phyloP scores from a whole-genome alignment of 345 rosid species.

The Tarenaya hassleriana region DNA sequence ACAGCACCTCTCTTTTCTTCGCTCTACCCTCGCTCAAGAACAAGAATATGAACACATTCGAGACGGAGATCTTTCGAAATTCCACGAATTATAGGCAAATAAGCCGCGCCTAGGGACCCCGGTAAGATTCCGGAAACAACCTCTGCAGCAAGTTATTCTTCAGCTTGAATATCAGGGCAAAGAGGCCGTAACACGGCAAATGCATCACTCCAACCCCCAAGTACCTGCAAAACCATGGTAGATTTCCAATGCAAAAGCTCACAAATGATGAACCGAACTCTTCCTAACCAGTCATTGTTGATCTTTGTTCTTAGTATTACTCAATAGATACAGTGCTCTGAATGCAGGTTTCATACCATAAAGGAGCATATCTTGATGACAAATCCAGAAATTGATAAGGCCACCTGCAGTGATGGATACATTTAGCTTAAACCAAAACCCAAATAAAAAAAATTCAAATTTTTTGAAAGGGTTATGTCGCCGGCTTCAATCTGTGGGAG shows the following conservation, averaged over 20 bases:
- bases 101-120: not conserved
- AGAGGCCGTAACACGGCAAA: conserved; percentile 61
- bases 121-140: conserved; percentile 39
- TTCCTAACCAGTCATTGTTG: too few species aligned
- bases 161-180: conserved; percentile 51
- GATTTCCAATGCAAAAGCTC: too few species aligned
- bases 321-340: not conserved
- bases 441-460: not conserved
- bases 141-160: conserved; percentile 48
- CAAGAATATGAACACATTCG: too few species aligned
- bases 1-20: too few species aligned
- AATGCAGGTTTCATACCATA: conserved; percentile 20
- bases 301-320: too few species aligned
- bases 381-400: conserved; percentile 86
- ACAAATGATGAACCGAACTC: not conserved
- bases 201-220: conserved; percentile 60
- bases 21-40: too few species aligned
- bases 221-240: conserved; percentile 50
- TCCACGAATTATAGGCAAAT: too few species aligned
- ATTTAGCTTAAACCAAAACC: conserved; percentile 7
- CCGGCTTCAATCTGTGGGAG: too few species aligned
- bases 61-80: too few species aligned
- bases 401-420: conserved; percentile 56
- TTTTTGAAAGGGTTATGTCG: conserved; percentile 43
- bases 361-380: conserved; percentile 46